These are phyloP conservation scores for Pholiota microspora DNA, from an alignment of 768 basidiomycete species.

Conservation along the genomic window DNA sequence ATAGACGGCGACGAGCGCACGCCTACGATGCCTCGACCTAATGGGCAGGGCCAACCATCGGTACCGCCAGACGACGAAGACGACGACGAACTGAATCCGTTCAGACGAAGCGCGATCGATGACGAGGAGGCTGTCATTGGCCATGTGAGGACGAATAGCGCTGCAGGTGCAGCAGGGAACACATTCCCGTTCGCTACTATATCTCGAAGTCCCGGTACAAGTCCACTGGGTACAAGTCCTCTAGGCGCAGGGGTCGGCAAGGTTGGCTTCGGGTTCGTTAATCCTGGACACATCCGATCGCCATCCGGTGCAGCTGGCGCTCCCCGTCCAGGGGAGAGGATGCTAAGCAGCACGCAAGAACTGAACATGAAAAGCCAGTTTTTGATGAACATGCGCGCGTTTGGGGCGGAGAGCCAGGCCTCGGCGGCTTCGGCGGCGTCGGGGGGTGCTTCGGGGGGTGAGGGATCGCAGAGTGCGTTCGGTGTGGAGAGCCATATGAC, in stretches of 20 bases:
- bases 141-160: not conserved
- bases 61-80: constrained; percentile 15
- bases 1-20: not conserved
- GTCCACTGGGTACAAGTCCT: not conserved
- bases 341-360: constrained; percentile 37
- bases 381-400: constrained; percentile 25
- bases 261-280: constrained; percentile 7
- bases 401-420: constrained; percentile 11
- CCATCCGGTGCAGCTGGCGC: constrained; percentile 6
- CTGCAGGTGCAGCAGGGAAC: not conserved
- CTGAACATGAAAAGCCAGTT: constrained; percentile 40
- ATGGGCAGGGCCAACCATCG: not conserved
- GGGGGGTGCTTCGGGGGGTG: not conserved
- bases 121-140: constrained; percentile 17
- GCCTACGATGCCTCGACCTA: not conserved
- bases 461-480: not conserved
- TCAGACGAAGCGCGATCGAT: constrained; percentile 33
- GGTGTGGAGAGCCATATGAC: not conserved
- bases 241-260: not conserved
- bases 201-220: not conserved
- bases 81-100: constrained; percentile 41
- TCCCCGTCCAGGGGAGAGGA: constrained; percentile 15
- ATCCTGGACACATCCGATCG: not conserved
- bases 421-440: constrained; percentile 6
- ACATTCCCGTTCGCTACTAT: not conserved